phyloP scores from a whole-genome alignment of 73 alveolate genomes.

The Paramecium caudatum region DNA sequence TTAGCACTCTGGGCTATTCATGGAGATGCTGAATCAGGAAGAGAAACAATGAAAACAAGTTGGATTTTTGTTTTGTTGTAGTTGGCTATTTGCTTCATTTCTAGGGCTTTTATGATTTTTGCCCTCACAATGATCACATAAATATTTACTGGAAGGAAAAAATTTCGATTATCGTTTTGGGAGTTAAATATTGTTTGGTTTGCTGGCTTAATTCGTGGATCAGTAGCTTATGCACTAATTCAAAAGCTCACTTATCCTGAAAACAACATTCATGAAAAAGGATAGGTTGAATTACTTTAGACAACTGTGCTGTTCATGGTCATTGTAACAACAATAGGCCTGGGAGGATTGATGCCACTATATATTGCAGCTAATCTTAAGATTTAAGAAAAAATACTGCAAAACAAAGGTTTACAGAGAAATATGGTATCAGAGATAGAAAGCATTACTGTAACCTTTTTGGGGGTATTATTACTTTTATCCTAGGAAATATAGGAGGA shows the following conservation, averaged over 20 bases:
- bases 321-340: slow-evolving; percentile 53
- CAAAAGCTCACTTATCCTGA: slow-evolving; percentile 10
- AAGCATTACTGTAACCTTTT: slow-evolving; percentile 9
- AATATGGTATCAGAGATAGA: too few species aligned
- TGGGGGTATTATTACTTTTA: slow-evolving; percentile 21
- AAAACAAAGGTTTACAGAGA: not conserved
- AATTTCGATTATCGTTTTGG: slow-evolving; percentile 67
- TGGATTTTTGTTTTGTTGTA: slow-evolving; percentile 72
- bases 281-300: slow-evolving; percentile 24
- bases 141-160: slow-evolving; percentile 67
- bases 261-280: not conserved
- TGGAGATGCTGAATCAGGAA: not conserved
- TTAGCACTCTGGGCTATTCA: slow-evolving; percentile 64
- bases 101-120: slow-evolving; percentile 63
- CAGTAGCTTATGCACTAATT: slow-evolving; percentile 93
- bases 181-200: slow-evolving; percentile 84
- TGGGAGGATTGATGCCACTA: slow-evolving; percentile 74
- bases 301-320: slow-evolving; percentile 69
- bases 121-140: slow-evolving; percentile 34
- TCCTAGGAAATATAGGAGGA: slow-evolving; percentile 45
- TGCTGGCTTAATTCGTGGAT: slow-evolving; percentile 93
- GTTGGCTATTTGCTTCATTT: slow-evolving; percentile 57
- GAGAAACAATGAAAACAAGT: slow-evolving; percentile 7
- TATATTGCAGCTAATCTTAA: slow-evolving; percentile 54
- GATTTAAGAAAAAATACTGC: slow-evolving; percentile 5